Evolutionary conservation across 225 moss, liverwort and hornwort genomes (phyloP), one percentile per base, ranked within the genome.

Genomic region (Asterella californica): DNA sequence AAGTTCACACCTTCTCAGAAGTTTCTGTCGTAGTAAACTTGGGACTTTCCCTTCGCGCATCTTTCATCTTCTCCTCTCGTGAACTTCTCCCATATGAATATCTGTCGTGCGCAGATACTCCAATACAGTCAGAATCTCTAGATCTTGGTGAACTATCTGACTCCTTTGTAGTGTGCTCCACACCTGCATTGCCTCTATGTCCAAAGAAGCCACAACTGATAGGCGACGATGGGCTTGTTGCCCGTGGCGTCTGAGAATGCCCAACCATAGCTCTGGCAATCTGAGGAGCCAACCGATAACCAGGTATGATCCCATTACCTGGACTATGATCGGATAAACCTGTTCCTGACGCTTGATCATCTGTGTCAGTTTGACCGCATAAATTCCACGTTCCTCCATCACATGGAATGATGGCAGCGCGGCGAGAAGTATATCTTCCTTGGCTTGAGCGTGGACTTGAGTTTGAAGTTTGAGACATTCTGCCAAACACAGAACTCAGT

Each of bases 1-100:
- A 52, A 74, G 32, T 53, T 54, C 53, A 12, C 52, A 77, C 77
- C 64, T 77, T 77, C 34, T 47, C 77, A 17, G 63, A 45, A 64
- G 46, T 27, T 15, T 77, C 63, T 47, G 77, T 38, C 18, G 77
- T 14, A 30, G 62, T 12, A 63, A 27, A 60, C 61, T 77, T 64
- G 45, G 63, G 63, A 42, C 64, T 48, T 46, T 46, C 63, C 62
- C 77, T n/a, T 57, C 7, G 21, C 11, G 34, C 59, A 14, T 76
- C 37, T 37, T 57, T 59, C 75, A 57, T 57, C 46, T 64, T 77
- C 63, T 77, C 77, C 45, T 77, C 77, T 38, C 63, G 27, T 29
- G 46, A 17, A 32, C 61, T 63, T 64, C 27, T 77, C 32, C 46
- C 1, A 9, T 63, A 63, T 24, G 63, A 47, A 48, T 27, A 64